Conservation (phyloP, 768 basidiomycete species). For the Heimioporus sp. region DNA sequence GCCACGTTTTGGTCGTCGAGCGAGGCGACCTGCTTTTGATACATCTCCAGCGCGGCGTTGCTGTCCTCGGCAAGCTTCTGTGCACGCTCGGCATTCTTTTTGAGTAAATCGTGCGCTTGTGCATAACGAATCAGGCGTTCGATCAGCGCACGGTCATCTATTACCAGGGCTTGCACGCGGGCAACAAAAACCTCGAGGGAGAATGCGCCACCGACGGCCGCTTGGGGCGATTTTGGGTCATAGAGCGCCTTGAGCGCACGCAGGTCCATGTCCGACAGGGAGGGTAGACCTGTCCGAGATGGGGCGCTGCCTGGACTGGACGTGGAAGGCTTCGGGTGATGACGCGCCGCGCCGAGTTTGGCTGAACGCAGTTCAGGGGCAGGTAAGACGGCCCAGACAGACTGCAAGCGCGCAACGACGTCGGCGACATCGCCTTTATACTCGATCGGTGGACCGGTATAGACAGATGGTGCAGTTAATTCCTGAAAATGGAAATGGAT, state of each 20-base stretch:
- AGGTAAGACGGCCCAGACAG: conserved; percentile 81
- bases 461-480: conserved; percentile 19
- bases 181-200: conserved; percentile 73
- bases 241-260: conserved; percentile 84
- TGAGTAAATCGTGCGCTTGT: conserved; percentile 85
- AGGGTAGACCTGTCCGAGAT: conserved; percentile 37
- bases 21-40: conserved; percentile 82
- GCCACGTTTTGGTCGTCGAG: conserved; percentile 72
- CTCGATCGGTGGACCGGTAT: conserved; percentile 28
- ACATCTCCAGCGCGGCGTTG: conserved; percentile 75
- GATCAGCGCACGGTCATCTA: conserved; percentile 81
- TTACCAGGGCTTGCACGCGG: conserved; percentile 77
- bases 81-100: conserved; percentile 89
- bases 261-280: conserved; percentile 82
- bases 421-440: conserved; percentile 47
- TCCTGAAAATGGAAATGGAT: conserved; percentile 17
- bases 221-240: conserved; percentile 37
- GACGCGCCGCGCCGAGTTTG: conserved; percentile 49
- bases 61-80: conserved; percentile 89
- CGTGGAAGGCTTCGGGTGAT: conserved; percentile 48
- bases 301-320: conserved; percentile 31
- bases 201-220: conserved; percentile 41
- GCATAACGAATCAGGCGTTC: conserved; percentile 83
- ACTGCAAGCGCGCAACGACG: conserved; percentile 60
- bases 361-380: conserved; percentile 79